phyloP scores from a whole-genome alignment of 2,329 filamentous ascomycete species.

The Grosmannia serpens region DNA sequence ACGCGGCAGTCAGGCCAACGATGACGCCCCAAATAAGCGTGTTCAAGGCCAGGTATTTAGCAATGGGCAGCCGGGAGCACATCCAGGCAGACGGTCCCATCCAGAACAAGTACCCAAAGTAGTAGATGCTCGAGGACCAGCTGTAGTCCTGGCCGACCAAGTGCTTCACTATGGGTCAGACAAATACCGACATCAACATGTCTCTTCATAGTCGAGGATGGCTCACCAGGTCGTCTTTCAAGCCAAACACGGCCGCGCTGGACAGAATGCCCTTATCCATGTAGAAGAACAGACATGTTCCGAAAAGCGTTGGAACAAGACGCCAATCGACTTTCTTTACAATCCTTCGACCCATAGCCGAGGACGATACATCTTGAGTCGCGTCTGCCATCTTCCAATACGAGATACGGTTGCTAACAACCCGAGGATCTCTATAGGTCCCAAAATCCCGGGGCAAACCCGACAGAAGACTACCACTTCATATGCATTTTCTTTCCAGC shows the following conservation, averaged over 20 bases:
- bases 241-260: constrained; percentile 21
- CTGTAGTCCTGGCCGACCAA: constrained; percentile 32
- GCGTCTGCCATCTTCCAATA: too few species aligned
- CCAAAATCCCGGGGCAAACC: too few species aligned
- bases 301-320: constrained; percentile 44
- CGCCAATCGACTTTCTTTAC: constrained; percentile 44
- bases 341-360: constrained; percentile 21
- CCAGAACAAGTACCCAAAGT: constrained; percentile 28
- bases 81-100: constrained; percentile 20
- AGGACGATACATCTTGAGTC: constrained; percentile 3
- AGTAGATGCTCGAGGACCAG: constrained; percentile 34
- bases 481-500: too few species aligned
- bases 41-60: constrained; percentile 9
- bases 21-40: constrained; percentile 8
- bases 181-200: too few species aligned
- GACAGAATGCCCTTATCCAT: constrained; percentile 50
- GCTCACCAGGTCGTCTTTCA: constrained; percentile 22
- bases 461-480: too few species aligned
- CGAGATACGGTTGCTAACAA: too few species aligned
- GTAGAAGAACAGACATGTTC: constrained; percentile 48
- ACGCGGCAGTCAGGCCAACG: constrained; percentile 7
- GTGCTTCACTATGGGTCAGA: constrained; percentile 10
- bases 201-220: neutral
- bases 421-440: too few species aligned
- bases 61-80: constrained; percentile 7